Evolutionary conservation across 179 eudicot species (phyloP).

Genomic region (Silene noctiflora): DNA sequence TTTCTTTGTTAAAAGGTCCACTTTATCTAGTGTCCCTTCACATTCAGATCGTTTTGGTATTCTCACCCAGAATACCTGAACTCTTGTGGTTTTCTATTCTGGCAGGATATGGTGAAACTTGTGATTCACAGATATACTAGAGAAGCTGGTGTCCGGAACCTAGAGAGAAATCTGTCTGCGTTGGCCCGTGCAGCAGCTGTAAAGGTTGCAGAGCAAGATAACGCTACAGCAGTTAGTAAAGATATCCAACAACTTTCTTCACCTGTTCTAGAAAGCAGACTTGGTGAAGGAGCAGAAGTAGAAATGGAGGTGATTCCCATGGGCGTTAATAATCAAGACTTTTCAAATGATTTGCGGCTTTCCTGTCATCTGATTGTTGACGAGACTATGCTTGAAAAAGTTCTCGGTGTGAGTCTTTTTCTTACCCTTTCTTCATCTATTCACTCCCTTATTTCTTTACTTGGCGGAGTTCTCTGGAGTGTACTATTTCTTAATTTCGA

Average conservation of each 20-base stretch:
- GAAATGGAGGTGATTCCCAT: conserved; percentile 98
- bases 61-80: not conserved
- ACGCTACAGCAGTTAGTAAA: conserved; percentile 61
- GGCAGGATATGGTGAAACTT: conserved; percentile 80
- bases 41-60: not conserved
- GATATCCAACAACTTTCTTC: conserved; percentile 75
- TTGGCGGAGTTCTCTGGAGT: not conserved
- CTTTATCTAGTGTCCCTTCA: too few species aligned
- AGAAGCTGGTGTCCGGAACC: conserved; percentile 96
- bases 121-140: conserved; percentile 88
- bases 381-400: conserved; percentile 85
- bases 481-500: too few species aligned
- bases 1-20: not conserved
- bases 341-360: conserved; percentile 62
- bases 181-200: conserved; percentile 99
- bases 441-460: not conserved
- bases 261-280: conserved; percentile 72
- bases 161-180: conserved; percentile 87
- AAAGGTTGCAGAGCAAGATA: conserved; percentile 86
- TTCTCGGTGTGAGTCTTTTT: conserved; percentile 71
- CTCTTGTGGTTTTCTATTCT: conserved; percentile 20
- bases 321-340: conserved; percentile 71
- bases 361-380: conserved; percentile 73
- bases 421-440: not conserved
- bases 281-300: conserved; percentile 76